Percentiles rank a stretch among this genome's conserved stretches.
These are phyloP conservation scores for Ormosia emarginata DNA, from an alignment of 306 rosid species.

Conservation along the genomic window DNA sequence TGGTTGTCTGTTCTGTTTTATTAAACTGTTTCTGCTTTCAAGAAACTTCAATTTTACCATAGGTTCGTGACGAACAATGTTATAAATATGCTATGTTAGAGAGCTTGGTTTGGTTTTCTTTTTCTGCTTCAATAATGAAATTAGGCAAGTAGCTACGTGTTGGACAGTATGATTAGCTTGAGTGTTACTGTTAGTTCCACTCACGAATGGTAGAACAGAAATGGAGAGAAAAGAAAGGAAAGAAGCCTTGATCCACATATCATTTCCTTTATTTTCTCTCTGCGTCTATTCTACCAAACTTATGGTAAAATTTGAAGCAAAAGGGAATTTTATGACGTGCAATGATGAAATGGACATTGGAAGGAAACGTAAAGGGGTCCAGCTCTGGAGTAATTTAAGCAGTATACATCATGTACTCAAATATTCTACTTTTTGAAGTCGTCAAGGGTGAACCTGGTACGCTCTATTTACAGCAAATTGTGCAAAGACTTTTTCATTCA, in stretches of 20 bases:
- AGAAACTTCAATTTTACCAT: neutral
- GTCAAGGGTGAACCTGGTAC: neutral
- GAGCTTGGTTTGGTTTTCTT: neutral
- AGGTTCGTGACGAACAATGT: neutral
- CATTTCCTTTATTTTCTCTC: neutral
- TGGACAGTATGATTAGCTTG: neutral
- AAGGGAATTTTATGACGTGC: neutral
- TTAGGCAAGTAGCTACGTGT: neutral
- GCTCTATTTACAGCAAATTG: neutral
- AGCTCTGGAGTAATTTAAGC: no score
- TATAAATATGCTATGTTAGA: neutral
- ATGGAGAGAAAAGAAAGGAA: neutral
- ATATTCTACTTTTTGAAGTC: neutral
- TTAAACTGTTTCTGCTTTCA: neutral
- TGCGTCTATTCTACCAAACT: neutral
- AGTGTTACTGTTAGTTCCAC: neutral
- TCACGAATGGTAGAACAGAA: neutral
- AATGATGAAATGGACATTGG: neutral
- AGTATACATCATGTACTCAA: no score
- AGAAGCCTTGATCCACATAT: neutral
- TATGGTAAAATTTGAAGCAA: neutral
- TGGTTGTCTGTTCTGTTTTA: neutral
- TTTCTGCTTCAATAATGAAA: conserved; percentile 3
- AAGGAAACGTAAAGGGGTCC: neutral
- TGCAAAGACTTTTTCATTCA: neutral